Base-by-base conservation (phyloP, 495 filamentous ascomycete genomes). In the Aspergillus sparsus region DNA sequence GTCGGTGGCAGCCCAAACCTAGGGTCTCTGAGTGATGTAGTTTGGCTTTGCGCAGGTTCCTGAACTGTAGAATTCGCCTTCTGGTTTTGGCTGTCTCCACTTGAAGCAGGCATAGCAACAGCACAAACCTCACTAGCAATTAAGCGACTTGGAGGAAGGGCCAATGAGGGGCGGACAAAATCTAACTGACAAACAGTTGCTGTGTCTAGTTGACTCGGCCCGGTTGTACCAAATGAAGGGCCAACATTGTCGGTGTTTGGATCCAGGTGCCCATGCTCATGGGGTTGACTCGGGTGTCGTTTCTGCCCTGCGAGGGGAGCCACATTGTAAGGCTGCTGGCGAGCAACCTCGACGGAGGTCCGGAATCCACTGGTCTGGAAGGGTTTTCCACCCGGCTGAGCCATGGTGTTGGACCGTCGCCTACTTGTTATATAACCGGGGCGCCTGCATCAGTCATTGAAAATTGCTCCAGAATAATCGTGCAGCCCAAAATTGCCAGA, bases 1-100 rank as follows among this genome's bases (percentile, higher is more conserved):
- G 78, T 63, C 5, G 71, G 62, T 33, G 87, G 83, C 16, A 94
- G 74, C 4, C 80, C 85, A 73, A 92, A 94, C 49, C 73, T 76
- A 1, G 80, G 79, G 66, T 92, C 83, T 3, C 82, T 77, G 42
- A 92, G 74, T 3, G 78, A 85, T 15, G 90, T 76, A 53, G 86
- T 73, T 12, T 85, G 83, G 60, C 90, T 85, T 53, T 78, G 69
- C 13, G 76, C 78, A 5, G 80, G 68, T 7, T 75, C 80, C 6
- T 85, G 85, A 0, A 80, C 83, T 0, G 56, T 18, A 34, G 39
- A 6, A 8, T 58, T 32, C 47, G 39, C 42, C n/a, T 46, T 34
- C 37, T 52, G 55, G 12, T 52, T 42, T 18, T 46, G 33, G 7
- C 44, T 21, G 8, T 55, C 21, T 8, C 32, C 33, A 2, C 18